phyloP scores from a whole-genome alignment of 2,329 filamentous ascomycete species.

The Claviceps sp. region DNA sequence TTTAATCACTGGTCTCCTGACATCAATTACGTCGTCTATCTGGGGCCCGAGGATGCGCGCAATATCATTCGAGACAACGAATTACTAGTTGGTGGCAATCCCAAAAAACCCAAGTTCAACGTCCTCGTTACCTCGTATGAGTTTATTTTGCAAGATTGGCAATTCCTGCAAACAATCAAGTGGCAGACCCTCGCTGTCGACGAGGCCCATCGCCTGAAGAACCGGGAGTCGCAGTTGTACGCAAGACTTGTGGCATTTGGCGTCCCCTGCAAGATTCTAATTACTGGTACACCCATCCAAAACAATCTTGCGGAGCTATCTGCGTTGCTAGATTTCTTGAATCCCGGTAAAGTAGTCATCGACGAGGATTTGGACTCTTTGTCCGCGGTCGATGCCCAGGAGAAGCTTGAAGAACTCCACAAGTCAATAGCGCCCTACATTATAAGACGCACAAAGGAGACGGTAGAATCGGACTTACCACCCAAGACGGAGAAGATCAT shows the following conservation, averaged over 20 bases:
- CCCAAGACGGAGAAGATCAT: constrained; percentile 99
- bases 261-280: constrained; percentile 76
- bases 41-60: constrained; percentile 75
- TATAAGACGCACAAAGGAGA: constrained; percentile 89
- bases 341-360: constrained; percentile 83
- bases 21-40: constrained; percentile 93
- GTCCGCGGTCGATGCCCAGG: constrained; percentile 63
- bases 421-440: constrained; percentile 86
- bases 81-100: constrained; percentile 71
- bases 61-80: constrained; percentile 84
- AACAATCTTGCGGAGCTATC: constrained; percentile 91
- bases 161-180: constrained; percentile 78
- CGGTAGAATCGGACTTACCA: constrained; percentile 89
- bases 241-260: constrained; percentile 73
- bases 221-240: constrained; percentile 88
- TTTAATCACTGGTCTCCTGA: constrained; percentile 95
- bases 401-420: constrained; percentile 77
- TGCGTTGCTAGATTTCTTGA: constrained; percentile 88
- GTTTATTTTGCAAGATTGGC: constrained; percentile 76
- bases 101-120: constrained; percentile 87
- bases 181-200: constrained; percentile 97
- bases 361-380: constrained; percentile 82
- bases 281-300: constrained; percentile 94
- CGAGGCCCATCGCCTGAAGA: constrained; percentile 93
- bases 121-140: constrained; percentile 97